Conservation (phyloP, 1,284 basidiomycete genomes). For the Ganoderma lucidum region DNA sequence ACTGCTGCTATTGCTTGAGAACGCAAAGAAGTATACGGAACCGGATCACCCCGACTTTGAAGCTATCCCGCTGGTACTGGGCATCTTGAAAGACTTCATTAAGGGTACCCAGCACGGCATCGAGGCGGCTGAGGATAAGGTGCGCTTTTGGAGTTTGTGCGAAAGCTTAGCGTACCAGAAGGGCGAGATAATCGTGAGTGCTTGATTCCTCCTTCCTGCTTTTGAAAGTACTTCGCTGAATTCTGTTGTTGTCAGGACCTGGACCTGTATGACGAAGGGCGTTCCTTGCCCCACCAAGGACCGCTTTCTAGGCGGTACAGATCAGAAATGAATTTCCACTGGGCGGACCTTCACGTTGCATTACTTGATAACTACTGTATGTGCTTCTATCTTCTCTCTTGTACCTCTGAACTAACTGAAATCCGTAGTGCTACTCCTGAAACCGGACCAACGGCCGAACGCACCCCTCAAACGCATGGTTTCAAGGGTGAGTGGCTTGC, state of each 20-base stretch:
- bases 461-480: constrained; percentile 58
- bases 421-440: constrained; percentile 64
- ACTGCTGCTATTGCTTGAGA: constrained; percentile 76
- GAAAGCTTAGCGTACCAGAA: constrained; percentile 77
- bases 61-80: constrained; percentile 69
- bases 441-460: constrained; percentile 45
- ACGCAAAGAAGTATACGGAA: constrained; percentile 69
- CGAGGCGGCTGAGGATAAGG: constrained; percentile 82
- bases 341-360: constrained; percentile 72
- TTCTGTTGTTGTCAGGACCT: constrained; percentile 63
- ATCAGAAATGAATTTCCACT: constrained; percentile 67
- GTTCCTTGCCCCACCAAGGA: constrained; percentile 73
- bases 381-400: constrained; percentile 35
- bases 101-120: constrained; percentile 87
- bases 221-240: neutral
- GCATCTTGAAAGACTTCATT: constrained; percentile 69
- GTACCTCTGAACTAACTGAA: neutral
- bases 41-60: constrained; percentile 73
- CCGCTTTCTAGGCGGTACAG: constrained; percentile 60
- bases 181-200: constrained; percentile 78
- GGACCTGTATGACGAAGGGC: constrained; percentile 77
- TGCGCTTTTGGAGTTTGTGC: constrained; percentile 81
- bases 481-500: constrained; percentile 60
- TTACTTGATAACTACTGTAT: constrained; percentile 81
- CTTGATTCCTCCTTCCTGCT: constrained; percentile 7